Percentiles rank a stretch among this genome's conserved stretches.
These are phyloP conservation scores for Vanrija sp. DNA, from an alignment of 1,284 basidiomycete species.

Conservation along the genomic window DNA sequence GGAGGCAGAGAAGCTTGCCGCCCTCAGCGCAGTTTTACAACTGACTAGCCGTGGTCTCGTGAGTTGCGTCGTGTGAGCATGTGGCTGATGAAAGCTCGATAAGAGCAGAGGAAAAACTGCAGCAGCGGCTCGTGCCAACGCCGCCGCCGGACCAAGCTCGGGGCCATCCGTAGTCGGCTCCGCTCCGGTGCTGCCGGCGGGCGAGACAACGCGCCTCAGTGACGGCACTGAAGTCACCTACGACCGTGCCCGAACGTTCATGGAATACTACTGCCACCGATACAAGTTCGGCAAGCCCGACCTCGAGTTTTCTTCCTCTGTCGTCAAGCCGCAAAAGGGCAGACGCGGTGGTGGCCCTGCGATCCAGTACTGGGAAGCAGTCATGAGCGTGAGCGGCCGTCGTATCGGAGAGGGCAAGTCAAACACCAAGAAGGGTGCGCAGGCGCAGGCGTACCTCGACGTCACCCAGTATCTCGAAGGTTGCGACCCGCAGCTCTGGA, in stretches of 20 bases:
- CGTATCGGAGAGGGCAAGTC: constrained; percentile 75
- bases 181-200: neutral
- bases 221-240: constrained; percentile 66
- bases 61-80: constrained; percentile 11
- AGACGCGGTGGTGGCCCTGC: constrained; percentile 11
- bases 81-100: constrained; percentile 18
- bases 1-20: constrained; percentile 71
- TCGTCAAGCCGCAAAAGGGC: constrained; percentile 19
- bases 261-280: constrained; percentile 88
- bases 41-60: constrained; percentile 61
- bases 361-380: constrained; percentile 65
- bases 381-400: constrained; percentile 73
- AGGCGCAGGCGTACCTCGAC: constrained; percentile 76
- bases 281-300: constrained; percentile 80
- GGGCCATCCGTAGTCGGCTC: neutral
- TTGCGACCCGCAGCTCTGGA: constrained; percentile 78
- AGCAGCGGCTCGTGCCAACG: constrained; percentile 7
- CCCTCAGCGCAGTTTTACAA: constrained; percentile 67
- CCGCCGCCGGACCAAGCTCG: constrained; percentile 11
- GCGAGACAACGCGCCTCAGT: constrained; percentile 51
- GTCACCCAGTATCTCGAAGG: constrained; percentile 79
- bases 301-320: constrained; percentile 55
- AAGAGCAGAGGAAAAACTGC: constrained; percentile 13
- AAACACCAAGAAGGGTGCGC: constrained; percentile 69
- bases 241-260: constrained; percentile 80